Evolutionary conservation across 2,329 filamentous ascomycete species (phyloP).

Genomic region (Aspergillus alliaceus): DNA sequence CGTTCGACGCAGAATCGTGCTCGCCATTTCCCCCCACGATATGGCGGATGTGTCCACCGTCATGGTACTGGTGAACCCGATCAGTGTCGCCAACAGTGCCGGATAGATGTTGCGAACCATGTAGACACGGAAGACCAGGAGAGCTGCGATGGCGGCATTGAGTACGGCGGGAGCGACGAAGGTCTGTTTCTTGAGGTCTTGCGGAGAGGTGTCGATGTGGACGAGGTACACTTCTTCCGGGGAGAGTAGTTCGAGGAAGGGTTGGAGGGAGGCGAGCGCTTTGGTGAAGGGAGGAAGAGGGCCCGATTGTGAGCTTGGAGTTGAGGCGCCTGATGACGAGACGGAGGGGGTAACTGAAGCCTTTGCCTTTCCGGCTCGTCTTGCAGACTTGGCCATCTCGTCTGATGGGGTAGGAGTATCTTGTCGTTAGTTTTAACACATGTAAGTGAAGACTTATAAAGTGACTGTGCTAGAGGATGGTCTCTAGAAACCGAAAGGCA

Average conservation of each 20-base stretch:
- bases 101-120: slow-evolving; percentile 72
- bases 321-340: slow-evolving; percentile 31
- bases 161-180: slow-evolving; percentile 77
- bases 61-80: slow-evolving; percentile 66
- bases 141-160: slow-evolving; percentile 65
- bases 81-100: slow-evolving; percentile 60
- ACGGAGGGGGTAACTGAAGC: slow-evolving; percentile 22
- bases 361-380: slow-evolving; percentile 31
- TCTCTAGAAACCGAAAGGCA: background rate
- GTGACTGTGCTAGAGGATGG: too few relatives aligned
- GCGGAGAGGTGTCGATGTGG: slow-evolving; percentile 73
- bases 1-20: slow-evolving; percentile 61
- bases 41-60: slow-evolving; percentile 62
- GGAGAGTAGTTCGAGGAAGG: slow-evolving; percentile 67
- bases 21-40: slow-evolving; percentile 57
- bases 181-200: slow-evolving; percentile 74
- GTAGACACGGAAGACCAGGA: slow-evolving; percentile 69
- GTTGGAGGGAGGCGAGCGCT: slow-evolving; percentile 61
- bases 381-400: slow-evolving; percentile 38
- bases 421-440: background rate
- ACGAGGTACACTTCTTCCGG: slow-evolving; percentile 75
- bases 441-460: background rate
- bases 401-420: background rate
- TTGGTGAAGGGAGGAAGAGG: slow-evolving; percentile 68
- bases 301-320: slow-evolving; percentile 32